Conservation (phyloP, 179 eudicot species). For the Sideroxylon spinosum region DNA sequence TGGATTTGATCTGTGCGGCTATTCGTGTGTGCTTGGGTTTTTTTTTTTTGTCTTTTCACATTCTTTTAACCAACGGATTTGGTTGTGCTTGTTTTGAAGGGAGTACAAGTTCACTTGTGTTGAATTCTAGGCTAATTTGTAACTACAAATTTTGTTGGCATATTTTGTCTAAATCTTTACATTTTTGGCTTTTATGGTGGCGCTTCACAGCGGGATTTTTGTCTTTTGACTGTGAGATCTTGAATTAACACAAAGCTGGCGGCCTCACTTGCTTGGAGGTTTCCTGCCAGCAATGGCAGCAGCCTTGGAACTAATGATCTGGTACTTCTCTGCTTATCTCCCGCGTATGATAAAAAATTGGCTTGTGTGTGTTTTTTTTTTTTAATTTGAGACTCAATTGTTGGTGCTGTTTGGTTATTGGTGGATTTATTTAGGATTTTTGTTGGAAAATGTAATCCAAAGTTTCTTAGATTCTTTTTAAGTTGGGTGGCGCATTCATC, state of each 20-base stretch:
- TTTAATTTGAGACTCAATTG: not conserved
- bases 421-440: not conserved
- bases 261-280: slow-evolving; percentile 67
- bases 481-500: too few species aligned
- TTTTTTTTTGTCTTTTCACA: not conserved
- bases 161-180: not conserved
- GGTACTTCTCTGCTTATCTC: slow-evolving; percentile 36
- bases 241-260: slow-evolving; percentile 53
- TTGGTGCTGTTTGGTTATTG: not conserved
- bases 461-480: too few species aligned
- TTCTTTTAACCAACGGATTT: not conserved
- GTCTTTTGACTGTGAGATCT: slow-evolving; percentile 25
- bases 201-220: slow-evolving; percentile 32
- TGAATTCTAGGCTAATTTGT: not conserved
- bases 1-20: slow-evolving; percentile 7
- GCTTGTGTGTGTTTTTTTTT: not conserved
- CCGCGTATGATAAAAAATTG: not conserved
- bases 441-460: too few species aligned
- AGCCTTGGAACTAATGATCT: slow-evolving; percentile 48
- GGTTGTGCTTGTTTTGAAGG: not conserved
- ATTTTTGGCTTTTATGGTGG: slow-evolving; percentile 1
- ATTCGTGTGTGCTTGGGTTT: not conserved
- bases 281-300: slow-evolving; percentile 65
- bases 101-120: not conserved
- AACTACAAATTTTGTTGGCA: not conserved